These are phyloP conservation scores for Neurospora sp. DNA, from an alignment of 495 filamentous ascomycete species.

Conservation along the genomic window DNA sequence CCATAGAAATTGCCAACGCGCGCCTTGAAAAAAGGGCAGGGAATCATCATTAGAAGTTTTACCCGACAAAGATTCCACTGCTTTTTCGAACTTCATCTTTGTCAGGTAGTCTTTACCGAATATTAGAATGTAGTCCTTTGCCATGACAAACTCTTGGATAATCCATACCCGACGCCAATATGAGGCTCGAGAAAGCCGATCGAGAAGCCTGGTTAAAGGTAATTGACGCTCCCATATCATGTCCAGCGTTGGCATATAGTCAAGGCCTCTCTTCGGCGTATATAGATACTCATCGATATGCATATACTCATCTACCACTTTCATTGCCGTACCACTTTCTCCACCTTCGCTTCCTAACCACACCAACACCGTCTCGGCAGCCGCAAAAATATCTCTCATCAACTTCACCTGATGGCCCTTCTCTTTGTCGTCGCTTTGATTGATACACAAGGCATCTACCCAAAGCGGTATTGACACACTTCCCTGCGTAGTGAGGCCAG, in stretches of 20 bases:
- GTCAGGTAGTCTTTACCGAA: neutral
- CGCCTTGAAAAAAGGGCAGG: no score
- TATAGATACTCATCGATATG: no score
- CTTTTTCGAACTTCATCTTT: neutral
- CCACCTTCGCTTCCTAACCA: conserved; percentile 16
- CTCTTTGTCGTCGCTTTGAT: conserved; percentile 24
- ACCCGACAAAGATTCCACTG: no score
- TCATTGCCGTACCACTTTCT: no score
- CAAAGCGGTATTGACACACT: neutral
- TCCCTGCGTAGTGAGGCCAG: neutral
- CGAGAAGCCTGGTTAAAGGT: no score
- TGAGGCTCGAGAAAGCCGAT: no score
- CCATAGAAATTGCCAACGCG: no score
- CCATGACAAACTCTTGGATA: neutral
- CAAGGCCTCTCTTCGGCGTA: no score
- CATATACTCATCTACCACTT: no score
- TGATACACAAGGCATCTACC: conserved; percentile 31
- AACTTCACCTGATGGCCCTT: conserved; percentile 20
- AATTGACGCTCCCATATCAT: no score
- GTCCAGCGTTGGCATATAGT: no score
- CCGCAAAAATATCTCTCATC: conserved; percentile 25
- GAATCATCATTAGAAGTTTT: no score
- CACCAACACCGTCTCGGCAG: conserved; percentile 16
- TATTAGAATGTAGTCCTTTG: neutral
- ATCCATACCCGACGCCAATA: neutral